These are phyloP conservation scores for Candida ascalaphidarum DNA, from an alignment of 805 yeast genomes.

Conservation along the genomic window DNA sequence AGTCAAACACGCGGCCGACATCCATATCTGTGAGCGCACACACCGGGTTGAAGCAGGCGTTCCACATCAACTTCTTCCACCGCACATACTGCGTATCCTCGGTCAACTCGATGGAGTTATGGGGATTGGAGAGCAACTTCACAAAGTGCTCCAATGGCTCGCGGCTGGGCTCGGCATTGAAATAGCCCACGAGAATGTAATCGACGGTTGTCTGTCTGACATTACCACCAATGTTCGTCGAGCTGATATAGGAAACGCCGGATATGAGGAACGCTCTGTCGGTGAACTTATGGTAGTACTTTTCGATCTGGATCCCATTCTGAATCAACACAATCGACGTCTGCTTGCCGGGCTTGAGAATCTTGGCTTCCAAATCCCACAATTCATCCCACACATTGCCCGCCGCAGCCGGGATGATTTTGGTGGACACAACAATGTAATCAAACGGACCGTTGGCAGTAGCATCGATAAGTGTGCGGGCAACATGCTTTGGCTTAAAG, in stretches of 20 bases:
- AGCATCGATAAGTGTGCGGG: conserved; percentile 19
- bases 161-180: conserved; percentile 28
- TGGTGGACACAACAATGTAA: conserved; percentile 24
- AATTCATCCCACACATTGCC: conserved; percentile 16
- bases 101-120: conserved; percentile 31
- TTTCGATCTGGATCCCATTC: conserved; percentile 18
- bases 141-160: conserved; percentile 49
- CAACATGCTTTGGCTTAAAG: conserved; percentile 18
- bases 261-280: conserved; percentile 13
- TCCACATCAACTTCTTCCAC: conserved; percentile 63
- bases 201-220: conserved; percentile 21
- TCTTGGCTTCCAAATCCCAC: conserved; percentile 6
- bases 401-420: conserved; percentile 18
- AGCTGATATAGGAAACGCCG: conserved; percentile 26
- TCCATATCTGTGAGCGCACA: conserved; percentile 54
- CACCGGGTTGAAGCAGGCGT: conserved; percentile 56
- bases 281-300: conserved; percentile 11
- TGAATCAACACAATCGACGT: conserved; percentile 15
- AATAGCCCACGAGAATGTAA: conserved; percentile 17
- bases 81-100: conserved; percentile 44
- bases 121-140: conserved; percentile 34
- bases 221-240: conserved; percentile 16
- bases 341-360: conserved; percentile 4
- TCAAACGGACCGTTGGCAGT: conserved; percentile 19
- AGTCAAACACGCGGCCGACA: conserved; percentile 41